Evolutionary conservation across 257 asterid species (phyloP).

Genomic region (Nyctanthes arbortristis): DNA sequence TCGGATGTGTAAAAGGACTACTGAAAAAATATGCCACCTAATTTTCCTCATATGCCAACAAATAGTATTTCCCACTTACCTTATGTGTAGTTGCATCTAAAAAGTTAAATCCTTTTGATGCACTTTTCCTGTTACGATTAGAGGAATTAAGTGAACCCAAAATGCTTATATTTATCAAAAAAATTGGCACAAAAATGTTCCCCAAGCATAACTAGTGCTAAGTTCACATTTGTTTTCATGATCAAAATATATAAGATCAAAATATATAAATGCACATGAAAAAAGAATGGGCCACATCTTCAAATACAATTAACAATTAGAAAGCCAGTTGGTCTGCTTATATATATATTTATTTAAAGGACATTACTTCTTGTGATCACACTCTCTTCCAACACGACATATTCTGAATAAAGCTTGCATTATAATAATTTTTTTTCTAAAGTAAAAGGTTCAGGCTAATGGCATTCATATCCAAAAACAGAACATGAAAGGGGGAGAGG

Average conservation of each 20-base stretch:
- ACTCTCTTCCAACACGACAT: slow-evolving; percentile 11
- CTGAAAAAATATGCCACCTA: too few species aligned
- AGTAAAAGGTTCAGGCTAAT: background rate
- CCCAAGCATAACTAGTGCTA: too few species aligned
- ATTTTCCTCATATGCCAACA: too few species aligned
- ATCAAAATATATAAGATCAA: slow-evolving; percentile 14
- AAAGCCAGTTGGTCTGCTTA: slow-evolving; percentile 8
- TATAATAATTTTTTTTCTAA: too few species aligned
- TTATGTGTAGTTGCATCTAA: too few species aligned
- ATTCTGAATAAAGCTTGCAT: background rate
- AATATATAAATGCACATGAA: background rate
- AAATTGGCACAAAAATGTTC: too few species aligned
- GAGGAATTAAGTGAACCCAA: too few species aligned
- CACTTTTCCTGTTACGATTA: too few species aligned
- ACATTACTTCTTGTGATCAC: slow-evolving; percentile 12
- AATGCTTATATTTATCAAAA: too few species aligned
- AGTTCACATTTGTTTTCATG: slow-evolving; percentile 6
- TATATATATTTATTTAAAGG: background rate
- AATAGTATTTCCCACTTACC: too few species aligned
- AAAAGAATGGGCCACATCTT: slow-evolving; percentile 17
- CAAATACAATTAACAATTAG: slow-evolving; percentile 10
- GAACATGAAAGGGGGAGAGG: background rate
- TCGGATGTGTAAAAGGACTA: too few species aligned
- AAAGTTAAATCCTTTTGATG: too few species aligned
- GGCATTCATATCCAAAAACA: slow-evolving; percentile 11